These are phyloP conservation scores for Botryotinia convoluta DNA, from an alignment of 2,329 filamentous ascomycete species.

Conservation along the genomic window DNA sequence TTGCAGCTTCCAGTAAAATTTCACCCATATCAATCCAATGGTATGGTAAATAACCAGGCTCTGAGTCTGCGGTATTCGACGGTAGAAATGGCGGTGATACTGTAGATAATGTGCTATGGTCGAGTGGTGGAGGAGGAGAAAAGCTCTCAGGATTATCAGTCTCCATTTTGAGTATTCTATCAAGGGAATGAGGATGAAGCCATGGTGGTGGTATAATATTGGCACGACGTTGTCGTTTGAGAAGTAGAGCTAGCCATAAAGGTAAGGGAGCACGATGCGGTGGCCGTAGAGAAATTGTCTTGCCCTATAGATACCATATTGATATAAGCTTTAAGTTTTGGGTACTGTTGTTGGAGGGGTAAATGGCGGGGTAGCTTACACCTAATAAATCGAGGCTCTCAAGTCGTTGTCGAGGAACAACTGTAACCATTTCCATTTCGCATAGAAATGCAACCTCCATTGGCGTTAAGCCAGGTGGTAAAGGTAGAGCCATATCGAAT, in stretches of 20 bases:
- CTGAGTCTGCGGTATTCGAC: conserved; percentile 67
- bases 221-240: conserved; percentile 90
- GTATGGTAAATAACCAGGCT: conserved; percentile 74
- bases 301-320: conserved; percentile 56
- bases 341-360: conserved; percentile 21
- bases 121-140: conserved; percentile 70
- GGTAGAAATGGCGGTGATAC: conserved; percentile 75
- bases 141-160: conserved; percentile 71
- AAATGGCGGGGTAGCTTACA: conserved; percentile 53
- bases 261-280: conserved; percentile 78
- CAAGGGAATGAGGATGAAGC: conserved; percentile 75
- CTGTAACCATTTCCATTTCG: conserved; percentile 94
- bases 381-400: conserved; percentile 81
- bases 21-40: conserved; percentile 94
- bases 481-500: conserved; percentile 37
- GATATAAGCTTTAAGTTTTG: conserved; percentile 38
- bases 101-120: conserved; percentile 44
- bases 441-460: conserved; percentile 90
- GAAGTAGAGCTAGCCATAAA: conserved; percentile 89
- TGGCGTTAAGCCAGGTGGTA: conserved; percentile 62
- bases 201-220: conserved; percentile 91
- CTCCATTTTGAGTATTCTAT: conserved; percentile 76
- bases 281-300: conserved; percentile 72
- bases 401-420: conserved; percentile 86
- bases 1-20: conserved; percentile 78